Percentiles rank a stretch among this genome's conserved stretches.
These are phyloP conservation scores for Saccharomyces hybrid DNA, from an alignment of 1,139 yeast genomes.

Conservation along the genomic window DNA sequence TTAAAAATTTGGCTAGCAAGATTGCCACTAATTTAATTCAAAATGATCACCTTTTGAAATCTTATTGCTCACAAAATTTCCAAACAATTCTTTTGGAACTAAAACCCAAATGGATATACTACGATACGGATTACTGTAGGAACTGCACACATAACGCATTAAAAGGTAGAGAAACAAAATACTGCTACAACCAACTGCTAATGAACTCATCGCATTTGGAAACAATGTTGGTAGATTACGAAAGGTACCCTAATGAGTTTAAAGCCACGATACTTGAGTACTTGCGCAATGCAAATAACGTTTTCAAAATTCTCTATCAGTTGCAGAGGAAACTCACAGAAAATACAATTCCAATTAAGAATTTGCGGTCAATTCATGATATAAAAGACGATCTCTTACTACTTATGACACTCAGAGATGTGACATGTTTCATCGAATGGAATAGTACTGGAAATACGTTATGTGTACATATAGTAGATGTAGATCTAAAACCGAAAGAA, in stretches of 20 bases:
- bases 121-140: slow-evolving; percentile 20
- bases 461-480: slow-evolving; percentile 22
- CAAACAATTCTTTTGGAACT: slow-evolving; percentile 20
- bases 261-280: slow-evolving; percentile 12
- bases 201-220: slow-evolving; percentile 9
- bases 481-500: slow-evolving; percentile 24
- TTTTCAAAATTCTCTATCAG: slow-evolving; percentile 14
- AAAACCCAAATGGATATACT: slow-evolving; percentile 30
- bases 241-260: slow-evolving; percentile 12
- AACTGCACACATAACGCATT: slow-evolving; percentile 26
- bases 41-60: slow-evolving; percentile 25
- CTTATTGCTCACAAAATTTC: slow-evolving; percentile 9
- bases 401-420: slow-evolving; percentile 30
- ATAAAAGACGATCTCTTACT: slow-evolving; percentile 11
- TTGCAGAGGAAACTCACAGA: slow-evolving; percentile 14
- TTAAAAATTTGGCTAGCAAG: slow-evolving; percentile 16
- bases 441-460: slow-evolving; percentile 3
- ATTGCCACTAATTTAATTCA: slow-evolving; percentile 3
- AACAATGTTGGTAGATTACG: slow-evolving; percentile 7
- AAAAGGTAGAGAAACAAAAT: slow-evolving; percentile 17
- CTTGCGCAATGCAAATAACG: slow-evolving; percentile 14
- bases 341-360: neutral
- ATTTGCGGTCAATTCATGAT: slow-evolving; percentile 7
- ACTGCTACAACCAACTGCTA: slow-evolving; percentile 20
- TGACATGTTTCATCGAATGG: slow-evolving; percentile 28